A percentile compares a stretch with the other conserved stretches of the same genome.
phyloP scores from a whole-genome alignment of 129 eudicot species.

The Helianthus annuus region DNA sequence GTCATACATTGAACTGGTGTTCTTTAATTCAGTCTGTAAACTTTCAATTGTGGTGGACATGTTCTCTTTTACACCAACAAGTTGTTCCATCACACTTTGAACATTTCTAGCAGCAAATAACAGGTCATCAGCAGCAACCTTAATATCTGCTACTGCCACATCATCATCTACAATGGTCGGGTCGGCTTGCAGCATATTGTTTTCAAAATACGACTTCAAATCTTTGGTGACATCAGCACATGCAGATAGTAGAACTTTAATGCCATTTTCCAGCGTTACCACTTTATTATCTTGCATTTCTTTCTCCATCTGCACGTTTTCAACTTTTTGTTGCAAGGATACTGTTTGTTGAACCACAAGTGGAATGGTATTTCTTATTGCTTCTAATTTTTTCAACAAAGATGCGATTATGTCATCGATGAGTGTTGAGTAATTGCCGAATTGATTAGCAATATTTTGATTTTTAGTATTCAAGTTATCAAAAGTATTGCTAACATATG shows the following conservation, averaged over 20 bases:
- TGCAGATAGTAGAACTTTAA: conserved; percentile 44
- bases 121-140: conserved; percentile 49
- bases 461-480: conserved; percentile 51
- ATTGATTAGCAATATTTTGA: conserved; percentile 47
- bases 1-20: conserved; percentile 37
- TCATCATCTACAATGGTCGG: conserved; percentile 33
- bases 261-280: conserved; percentile 44
- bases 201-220: conserved; percentile 33
- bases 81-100: conserved; percentile 38
- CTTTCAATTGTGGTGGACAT: conserved; percentile 34
- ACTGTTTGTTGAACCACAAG: conserved; percentile 36
- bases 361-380: conserved; percentile 40
- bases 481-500: conserved; percentile 48
- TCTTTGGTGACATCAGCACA: conserved; percentile 54
- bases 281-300: conserved; percentile 38
- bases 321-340: conserved; percentile 45
- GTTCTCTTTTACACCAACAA: conserved; percentile 34
- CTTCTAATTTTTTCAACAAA: conserved; percentile 44
- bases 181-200: conserved; percentile 26
- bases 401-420: conserved; percentile 58
- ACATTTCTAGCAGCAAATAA: conserved; percentile 47
- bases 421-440: conserved; percentile 45
- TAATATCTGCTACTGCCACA: conserved; percentile 19
- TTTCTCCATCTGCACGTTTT: conserved; percentile 46
- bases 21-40: conserved; percentile 48